These are phyloP conservation scores for Capronia coronata DNA, from an alignment of 2,329 filamentous ascomycete species.

Conservation along the genomic window DNA sequence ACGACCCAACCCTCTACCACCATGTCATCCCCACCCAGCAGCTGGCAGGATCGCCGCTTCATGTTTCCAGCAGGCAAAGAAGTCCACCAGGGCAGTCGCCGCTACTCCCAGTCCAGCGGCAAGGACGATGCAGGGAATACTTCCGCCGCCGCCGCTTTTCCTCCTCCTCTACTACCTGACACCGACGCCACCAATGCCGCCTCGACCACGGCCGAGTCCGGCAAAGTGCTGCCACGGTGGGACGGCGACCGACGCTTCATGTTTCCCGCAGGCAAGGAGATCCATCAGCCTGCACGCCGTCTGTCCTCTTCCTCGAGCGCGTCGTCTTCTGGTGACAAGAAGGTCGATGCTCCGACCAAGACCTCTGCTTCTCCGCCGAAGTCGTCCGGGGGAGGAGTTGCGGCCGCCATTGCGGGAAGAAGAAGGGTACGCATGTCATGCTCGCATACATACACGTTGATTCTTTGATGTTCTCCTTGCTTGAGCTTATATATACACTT, in stretches of 20 bases:
- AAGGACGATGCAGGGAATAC: not conserved
- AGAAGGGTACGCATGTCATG: conserved; percentile 24
- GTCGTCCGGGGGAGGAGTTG: conserved; percentile 74
- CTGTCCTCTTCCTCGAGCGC: conserved; percentile 8
- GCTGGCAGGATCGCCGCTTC: conserved; percentile 27
- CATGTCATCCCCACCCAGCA: conserved; percentile 8
- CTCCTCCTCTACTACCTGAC: not conserved
- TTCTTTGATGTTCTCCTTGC: not conserved
- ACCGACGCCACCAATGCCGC: not conserved
- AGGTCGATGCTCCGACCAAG: conserved; percentile 33
- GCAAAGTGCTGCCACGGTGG: conserved; percentile 16
- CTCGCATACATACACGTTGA: too few relatives aligned
- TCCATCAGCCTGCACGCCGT: conserved; percentile 15
- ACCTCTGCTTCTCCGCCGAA: conserved; percentile 73
- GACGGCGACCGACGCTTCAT: conserved; percentile 22
- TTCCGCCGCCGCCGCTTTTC: conserved; percentile 2
- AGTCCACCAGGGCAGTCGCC: conserved; percentile 21
- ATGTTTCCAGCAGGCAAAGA: conserved; percentile 20
- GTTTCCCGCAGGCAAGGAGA: conserved; percentile 9
- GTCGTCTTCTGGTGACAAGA: not conserved
- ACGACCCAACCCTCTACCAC: not conserved
- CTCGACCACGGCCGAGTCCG: not conserved
- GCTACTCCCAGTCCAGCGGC: conserved; percentile 4
- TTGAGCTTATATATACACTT: not conserved
- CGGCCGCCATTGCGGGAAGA: conserved; percentile 19